phyloP scores from a whole-genome alignment of 495 filamentous ascomycete genomes.

The Talaromyces stipitatus region DNA sequence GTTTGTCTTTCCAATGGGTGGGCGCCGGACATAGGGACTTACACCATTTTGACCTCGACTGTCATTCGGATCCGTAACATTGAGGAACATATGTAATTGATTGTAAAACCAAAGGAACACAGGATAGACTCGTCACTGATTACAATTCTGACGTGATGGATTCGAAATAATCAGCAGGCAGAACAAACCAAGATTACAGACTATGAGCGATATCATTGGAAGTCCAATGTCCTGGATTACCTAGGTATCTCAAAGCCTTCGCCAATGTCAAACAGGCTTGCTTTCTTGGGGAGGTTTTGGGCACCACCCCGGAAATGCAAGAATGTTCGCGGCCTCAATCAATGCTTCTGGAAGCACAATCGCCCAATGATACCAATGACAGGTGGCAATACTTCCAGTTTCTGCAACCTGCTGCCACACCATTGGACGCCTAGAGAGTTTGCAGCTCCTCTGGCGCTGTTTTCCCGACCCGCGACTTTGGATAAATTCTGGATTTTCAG shows the following conservation, averaged over 20 bases:
- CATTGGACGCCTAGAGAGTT: not conserved
- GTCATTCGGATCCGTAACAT: not conserved
- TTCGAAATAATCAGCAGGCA: not conserved
- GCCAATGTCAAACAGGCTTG: not conserved
- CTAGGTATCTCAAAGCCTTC: not conserved
- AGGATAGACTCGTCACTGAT: not conserved
- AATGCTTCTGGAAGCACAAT: not conserved
- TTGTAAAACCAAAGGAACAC: not conserved
- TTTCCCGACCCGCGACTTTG: not conserved
- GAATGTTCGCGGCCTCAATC: not conserved
- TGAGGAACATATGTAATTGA: not conserved
- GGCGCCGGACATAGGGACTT: not conserved
- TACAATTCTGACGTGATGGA: not conserved
- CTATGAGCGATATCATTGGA: not conserved
- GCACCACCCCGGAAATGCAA: not conserved
- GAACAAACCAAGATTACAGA: not conserved
- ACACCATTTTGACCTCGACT: not conserved
- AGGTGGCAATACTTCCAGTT: not conserved
- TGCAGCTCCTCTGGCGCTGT: constrained; percentile 1
- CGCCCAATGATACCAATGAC: constrained; percentile 2
- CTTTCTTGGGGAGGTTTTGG: not conserved
- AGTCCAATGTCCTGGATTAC: not conserved
- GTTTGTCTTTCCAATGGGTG: not conserved
- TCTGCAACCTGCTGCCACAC: not conserved
- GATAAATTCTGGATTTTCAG: not conserved